Evolutionary conservation across 192 early-diverging fungal genomes (phyloP).

Genomic region (Cladochytrium replicatum): DNA sequence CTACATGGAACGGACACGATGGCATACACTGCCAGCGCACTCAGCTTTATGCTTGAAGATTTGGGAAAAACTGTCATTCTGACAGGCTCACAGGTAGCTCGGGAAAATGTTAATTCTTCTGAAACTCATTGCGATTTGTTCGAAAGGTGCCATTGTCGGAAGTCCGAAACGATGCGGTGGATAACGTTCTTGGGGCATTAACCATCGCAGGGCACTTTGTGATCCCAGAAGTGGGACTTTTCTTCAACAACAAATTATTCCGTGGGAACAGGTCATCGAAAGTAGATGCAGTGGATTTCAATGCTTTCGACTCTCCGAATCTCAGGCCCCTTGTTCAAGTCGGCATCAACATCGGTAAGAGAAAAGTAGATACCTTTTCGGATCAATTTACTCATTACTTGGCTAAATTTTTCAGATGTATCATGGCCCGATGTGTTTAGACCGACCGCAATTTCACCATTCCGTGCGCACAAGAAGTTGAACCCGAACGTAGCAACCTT

Average conservation of each 20-base stretch:
- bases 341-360: conserved; percentile 84
- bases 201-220: conserved; percentile 98
- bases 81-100: conserved; percentile 79
- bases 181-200: conserved; percentile 89
- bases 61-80: conserved; percentile 97
- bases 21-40: conserved; percentile 41
- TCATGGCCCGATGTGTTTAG: conserved; percentile 79
- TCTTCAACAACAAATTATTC: conserved; percentile 89
- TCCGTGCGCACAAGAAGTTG: conserved; percentile 75
- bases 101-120: neutral
- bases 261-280: conserved; percentile 78
- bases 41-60: conserved; percentile 95
- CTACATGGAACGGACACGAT: conserved; percentile 71
- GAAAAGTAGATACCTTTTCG: neutral
- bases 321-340: conserved; percentile 81
- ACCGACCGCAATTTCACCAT: conserved; percentile 73
- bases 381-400: neutral
- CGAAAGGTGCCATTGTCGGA: conserved; percentile 80
- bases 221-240: conserved; percentile 89
- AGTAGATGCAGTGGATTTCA: conserved; percentile 44
- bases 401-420: conserved; percentile 52
- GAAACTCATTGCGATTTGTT: conserved; percentile 2
- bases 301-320: conserved; percentile 64
- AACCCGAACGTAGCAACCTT: conserved; percentile 80
- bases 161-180: conserved; percentile 94